Conservation (phyloP, 345 rosid genomes). For the Aquilaria yunnanensis region DNA sequence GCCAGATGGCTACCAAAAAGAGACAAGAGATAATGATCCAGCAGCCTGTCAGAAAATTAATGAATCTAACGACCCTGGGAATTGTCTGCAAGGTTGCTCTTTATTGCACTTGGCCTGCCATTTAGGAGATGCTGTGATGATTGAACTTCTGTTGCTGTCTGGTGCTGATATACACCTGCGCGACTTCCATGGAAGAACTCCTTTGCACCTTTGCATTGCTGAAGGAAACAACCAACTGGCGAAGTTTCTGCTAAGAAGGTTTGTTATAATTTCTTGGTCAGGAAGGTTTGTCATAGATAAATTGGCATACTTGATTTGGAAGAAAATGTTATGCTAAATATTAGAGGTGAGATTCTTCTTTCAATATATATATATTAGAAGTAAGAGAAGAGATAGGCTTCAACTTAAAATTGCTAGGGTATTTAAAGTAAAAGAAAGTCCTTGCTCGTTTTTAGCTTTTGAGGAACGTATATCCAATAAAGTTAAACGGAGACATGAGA, state of each 20-base stretch:
- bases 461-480: too few relatives aligned
- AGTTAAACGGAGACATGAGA: too few relatives aligned
- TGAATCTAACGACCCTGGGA: slow-evolving; percentile 47
- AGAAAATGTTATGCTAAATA: too few relatives aligned
- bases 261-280: slow-evolving; percentile 2
- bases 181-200: slow-evolving; percentile 78
- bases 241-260: slow-evolving; percentile 76
- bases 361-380: too few relatives aligned
- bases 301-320: neutral
- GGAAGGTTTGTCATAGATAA: neutral
- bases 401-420: too few relatives aligned
- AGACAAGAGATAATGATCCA: slow-evolving; percentile 40
- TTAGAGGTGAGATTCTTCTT: too few relatives aligned
- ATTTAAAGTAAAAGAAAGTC: too few relatives aligned
- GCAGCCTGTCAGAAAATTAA: slow-evolving; percentile 49
- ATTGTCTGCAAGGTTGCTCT: slow-evolving; percentile 75
- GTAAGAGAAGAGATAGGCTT: too few relatives aligned
- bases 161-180: slow-evolving; percentile 62
- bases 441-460: too few relatives aligned
- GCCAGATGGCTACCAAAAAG: slow-evolving; percentile 9
- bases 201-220: slow-evolving; percentile 73
- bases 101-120: slow-evolving; percentile 81
- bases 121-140: slow-evolving; percentile 43
- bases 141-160: slow-evolving; percentile 76
- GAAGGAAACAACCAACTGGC: slow-evolving; percentile 53